Conservation (phyloP, 148 eudicot species). For the Chenopodium quinoa region DNA sequence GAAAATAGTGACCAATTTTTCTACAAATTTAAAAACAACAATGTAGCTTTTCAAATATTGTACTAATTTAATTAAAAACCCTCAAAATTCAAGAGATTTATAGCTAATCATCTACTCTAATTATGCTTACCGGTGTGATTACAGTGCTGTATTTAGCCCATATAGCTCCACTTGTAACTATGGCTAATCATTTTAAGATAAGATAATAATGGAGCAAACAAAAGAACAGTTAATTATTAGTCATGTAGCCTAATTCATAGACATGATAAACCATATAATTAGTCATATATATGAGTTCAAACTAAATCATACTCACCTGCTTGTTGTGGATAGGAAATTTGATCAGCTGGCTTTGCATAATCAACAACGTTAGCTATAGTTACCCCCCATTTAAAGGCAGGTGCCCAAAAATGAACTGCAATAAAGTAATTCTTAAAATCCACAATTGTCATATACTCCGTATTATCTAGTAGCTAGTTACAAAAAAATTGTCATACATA, state of each 20-base stretch:
- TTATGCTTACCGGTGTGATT: slow-evolving; percentile 17
- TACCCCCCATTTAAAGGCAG: slow-evolving; percentile 25
- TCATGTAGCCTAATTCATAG: neutral
- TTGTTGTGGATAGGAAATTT: slow-evolving; percentile 24
- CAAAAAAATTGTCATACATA: too few species aligned
- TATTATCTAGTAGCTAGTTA: too few species aligned
- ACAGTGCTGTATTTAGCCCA: slow-evolving; percentile 30
- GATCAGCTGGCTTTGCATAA: slow-evolving; percentile 18
- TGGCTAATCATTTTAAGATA: slow-evolving; percentile 6
- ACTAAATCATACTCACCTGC: neutral
- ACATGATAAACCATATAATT: too few species aligned
- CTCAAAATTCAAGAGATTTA: too few species aligned
- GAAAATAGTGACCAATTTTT: too few species aligned
- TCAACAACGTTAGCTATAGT: slow-evolving; percentile 26
- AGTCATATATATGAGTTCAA: neutral
- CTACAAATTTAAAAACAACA: too few species aligned
- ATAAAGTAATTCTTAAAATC: too few species aligned
- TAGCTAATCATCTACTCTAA: too few species aligned
- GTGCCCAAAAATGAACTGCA: slow-evolving; percentile 33
- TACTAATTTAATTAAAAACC: too few species aligned
- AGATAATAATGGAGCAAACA: neutral
- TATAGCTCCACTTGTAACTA: slow-evolving; percentile 26
- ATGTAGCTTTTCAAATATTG: too few species aligned
- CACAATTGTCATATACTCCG: too few species aligned
- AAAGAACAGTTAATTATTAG: neutral